Percentiles rank a stretch among this genome's conserved stretches.
These are phyloP conservation scores for Microdochium bolleyi DNA, from an alignment of 2,329 filamentous ascomycete genomes.

Conservation along the genomic window DNA sequence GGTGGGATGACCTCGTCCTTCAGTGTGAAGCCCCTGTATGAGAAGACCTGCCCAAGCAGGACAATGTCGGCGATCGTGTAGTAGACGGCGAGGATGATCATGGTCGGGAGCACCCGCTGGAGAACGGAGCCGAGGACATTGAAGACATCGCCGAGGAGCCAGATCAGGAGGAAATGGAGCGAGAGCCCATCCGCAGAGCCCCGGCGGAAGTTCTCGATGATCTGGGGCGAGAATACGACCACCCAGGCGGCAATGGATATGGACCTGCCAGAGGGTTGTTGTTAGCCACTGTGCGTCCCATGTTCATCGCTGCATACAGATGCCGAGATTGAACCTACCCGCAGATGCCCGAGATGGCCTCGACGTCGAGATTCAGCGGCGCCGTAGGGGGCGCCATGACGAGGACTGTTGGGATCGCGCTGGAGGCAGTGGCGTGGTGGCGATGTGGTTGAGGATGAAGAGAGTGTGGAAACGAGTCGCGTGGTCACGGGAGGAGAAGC, in stretches of 20 bases:
- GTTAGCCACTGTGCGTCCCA: slow-evolving; percentile 6
- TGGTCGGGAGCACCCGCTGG: slow-evolving; percentile 87
- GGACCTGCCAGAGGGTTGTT: slow-evolving; percentile 48
- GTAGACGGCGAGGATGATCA: slow-evolving; percentile 89
- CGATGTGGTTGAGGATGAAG: neutral
- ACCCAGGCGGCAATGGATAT: slow-evolving; percentile 98
- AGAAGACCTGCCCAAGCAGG: slow-evolving; percentile 83
- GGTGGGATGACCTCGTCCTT: slow-evolving; percentile 40
- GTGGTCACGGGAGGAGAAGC: neutral
- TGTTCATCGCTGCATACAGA: neutral
- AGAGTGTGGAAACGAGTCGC: no score
- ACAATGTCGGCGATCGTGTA: slow-evolving; percentile 91
- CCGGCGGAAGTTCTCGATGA: slow-evolving; percentile 87
- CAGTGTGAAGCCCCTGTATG: slow-evolving; percentile 80
- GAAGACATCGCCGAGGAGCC: slow-evolving; percentile 91
- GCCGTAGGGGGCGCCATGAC: slow-evolving; percentile 46
- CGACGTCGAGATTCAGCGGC: slow-evolving; percentile 69
- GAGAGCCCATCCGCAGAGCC: slow-evolving; percentile 81
- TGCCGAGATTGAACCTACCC: slow-evolving; percentile 46
- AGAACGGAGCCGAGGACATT: slow-evolving; percentile 90
- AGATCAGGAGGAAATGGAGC: slow-evolving; percentile 85
- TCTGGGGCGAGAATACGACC: slow-evolving; percentile 94
- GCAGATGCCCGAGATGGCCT: slow-evolving; percentile 87
- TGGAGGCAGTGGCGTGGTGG: slow-evolving; percentile 1
- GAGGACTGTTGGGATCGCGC: neutral